A percentile compares a stretch with the other conserved stretches of the same genome.
phyloP scores from a whole-genome alignment of 768 basidiomycete genomes.

The Artomyces pyxidatus region DNA sequence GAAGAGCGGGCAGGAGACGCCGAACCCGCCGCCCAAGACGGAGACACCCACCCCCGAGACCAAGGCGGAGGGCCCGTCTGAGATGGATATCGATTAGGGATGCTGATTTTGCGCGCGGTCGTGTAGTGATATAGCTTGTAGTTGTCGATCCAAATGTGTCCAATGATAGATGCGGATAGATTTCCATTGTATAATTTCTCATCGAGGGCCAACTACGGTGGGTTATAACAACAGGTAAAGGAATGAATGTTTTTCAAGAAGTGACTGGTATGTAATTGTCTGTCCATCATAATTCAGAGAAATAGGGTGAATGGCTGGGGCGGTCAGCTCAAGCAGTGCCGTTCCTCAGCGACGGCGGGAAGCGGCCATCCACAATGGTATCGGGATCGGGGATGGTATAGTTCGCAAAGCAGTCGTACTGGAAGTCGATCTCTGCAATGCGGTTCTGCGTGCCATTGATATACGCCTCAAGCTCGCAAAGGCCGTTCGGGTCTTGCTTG shows the following conservation, averaged over 20 bases:
- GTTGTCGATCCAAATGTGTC: background rate
- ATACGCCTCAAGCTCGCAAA: slow-evolving; percentile 34
- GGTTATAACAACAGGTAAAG: no score
- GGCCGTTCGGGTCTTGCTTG: slow-evolving; percentile 30
- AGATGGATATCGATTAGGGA: slow-evolving; percentile 80
- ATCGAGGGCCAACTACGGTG: no score
- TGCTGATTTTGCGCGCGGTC: background rate
- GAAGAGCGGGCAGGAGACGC: slow-evolving; percentile 52
- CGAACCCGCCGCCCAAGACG: slow-evolving; percentile 40
- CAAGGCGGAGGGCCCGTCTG: slow-evolving; percentile 44
- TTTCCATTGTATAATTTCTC: no score
- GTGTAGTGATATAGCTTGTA: slow-evolving; percentile 7
- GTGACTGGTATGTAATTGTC: slow-evolving; percentile 4
- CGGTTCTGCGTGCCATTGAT: slow-evolving; percentile 29
- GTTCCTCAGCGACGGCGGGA: slow-evolving; percentile 2
- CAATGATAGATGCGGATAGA: slow-evolving; percentile 6
- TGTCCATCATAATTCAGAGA: background rate
- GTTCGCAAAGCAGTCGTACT: slow-evolving; percentile 37
- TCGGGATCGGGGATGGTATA: slow-evolving; percentile 36
- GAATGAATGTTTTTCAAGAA: no score
- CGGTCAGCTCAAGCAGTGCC: background rate
- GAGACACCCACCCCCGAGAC: slow-evolving; percentile 25
- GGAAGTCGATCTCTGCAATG: slow-evolving; percentile 33
- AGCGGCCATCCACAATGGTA: slow-evolving; percentile 29
- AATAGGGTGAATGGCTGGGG: slow-evolving; percentile 2